Conservation (phyloP, 192 early-diverging fungal genomes). For the Podochytrium sp. region DNA sequence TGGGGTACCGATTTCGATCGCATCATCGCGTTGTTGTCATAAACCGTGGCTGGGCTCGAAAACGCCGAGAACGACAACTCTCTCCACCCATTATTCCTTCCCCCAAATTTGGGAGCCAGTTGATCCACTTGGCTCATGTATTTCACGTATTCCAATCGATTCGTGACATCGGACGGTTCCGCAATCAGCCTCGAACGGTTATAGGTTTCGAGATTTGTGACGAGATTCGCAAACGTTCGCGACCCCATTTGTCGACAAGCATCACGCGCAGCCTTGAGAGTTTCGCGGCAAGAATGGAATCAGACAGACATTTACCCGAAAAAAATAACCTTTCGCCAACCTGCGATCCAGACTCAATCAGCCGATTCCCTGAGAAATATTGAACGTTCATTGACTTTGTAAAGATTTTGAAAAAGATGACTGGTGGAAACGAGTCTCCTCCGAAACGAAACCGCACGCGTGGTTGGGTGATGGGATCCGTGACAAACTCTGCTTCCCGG, state of each 20-base stretch:
- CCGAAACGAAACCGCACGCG: slow-evolving; percentile 57
- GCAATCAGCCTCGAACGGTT: slow-evolving; percentile 23
- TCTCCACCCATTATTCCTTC: slow-evolving; percentile 57
- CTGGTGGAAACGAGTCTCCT: slow-evolving; percentile 49
- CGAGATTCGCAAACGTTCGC: slow-evolving; percentile 42
- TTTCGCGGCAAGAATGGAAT: too few species aligned
- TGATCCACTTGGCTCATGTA: slow-evolving; percentile 53
- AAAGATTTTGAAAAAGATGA: slow-evolving; percentile 55
- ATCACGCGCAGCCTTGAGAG: slow-evolving; percentile 50
- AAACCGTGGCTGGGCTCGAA: slow-evolving; percentile 5
- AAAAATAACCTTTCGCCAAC: slow-evolving; percentile 7
- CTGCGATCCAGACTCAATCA: slow-evolving; percentile 48
- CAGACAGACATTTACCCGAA: neutral
- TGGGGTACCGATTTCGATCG: neutral
- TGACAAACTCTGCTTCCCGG: slow-evolving; percentile 50
- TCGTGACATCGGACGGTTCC: slow-evolving; percentile 51
- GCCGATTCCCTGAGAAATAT: slow-evolving; percentile 50
- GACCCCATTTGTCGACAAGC: slow-evolving; percentile 53
- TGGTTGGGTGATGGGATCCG: slow-evolving; percentile 47
- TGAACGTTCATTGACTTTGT: slow-evolving; percentile 54
- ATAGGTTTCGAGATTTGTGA: slow-evolving; percentile 33
- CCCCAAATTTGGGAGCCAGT: slow-evolving; percentile 47
- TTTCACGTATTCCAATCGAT: slow-evolving; percentile 54
- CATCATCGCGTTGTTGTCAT: slow-evolving; percentile 5
- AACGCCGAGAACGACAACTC: slow-evolving; percentile 44